Conservation (phyloP, 371 early-diverging fungal species). For the Dinochytrium kinnereticum region DNA sequence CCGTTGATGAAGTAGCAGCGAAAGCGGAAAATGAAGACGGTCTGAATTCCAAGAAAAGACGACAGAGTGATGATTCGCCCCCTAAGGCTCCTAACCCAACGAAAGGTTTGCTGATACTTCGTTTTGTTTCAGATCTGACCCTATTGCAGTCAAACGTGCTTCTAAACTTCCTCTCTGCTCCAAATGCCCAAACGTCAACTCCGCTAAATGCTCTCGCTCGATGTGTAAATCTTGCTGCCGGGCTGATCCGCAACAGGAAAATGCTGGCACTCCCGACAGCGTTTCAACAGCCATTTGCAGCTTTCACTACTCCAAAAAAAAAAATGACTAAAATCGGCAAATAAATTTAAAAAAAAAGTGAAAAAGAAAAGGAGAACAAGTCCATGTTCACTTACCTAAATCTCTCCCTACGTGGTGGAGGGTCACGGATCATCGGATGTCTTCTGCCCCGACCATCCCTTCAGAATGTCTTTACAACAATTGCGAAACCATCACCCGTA, state of each 20-base stretch:
- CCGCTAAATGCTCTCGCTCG: constrained; percentile 34
- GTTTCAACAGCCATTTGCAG: too few relatives aligned
- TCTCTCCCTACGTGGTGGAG: too few relatives aligned
- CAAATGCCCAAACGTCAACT: constrained; percentile 37
- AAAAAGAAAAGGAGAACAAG: too few relatives aligned
- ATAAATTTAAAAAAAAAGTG: too few relatives aligned
- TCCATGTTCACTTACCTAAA: too few relatives aligned
- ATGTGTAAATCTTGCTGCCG: constrained; percentile 47
- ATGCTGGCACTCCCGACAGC: too few relatives aligned
- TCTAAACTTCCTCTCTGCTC: constrained; percentile 23
- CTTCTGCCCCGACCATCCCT: too few relatives aligned
- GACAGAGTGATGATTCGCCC: constrained; percentile 11
- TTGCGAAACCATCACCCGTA: too few relatives aligned
- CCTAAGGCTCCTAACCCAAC: not conserved
- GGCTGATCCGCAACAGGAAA: not conserved
- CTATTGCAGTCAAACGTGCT: not conserved
- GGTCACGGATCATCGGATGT: too few relatives aligned
- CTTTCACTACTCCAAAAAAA: too few relatives aligned
- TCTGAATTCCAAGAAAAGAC: constrained; percentile 24
- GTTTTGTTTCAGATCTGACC: not conserved
- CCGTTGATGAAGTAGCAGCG: not conserved
- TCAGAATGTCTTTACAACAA: too few relatives aligned
- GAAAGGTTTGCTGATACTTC: not conserved
- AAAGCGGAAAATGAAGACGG: not conserved
- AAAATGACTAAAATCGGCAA: too few relatives aligned